Base-by-base conservation (phyloP, 129 eudicot genomes). In the Oenanthe sinensis region DNA sequence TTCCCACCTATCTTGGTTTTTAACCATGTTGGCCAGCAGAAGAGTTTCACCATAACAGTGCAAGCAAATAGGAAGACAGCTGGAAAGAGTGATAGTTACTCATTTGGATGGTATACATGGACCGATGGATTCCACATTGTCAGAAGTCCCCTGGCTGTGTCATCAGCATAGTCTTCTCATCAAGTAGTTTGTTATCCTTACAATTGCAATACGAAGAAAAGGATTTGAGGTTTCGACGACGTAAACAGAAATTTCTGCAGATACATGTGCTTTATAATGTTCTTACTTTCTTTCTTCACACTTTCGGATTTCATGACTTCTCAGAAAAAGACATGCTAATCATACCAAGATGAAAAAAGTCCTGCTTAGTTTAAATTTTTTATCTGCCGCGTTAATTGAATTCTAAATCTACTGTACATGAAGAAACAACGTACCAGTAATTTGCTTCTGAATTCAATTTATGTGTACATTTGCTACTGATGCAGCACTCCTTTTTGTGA, bases 71-170 rank as follows among this genome's bases (percentile, higher is more conserved):
- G 60, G 0, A 78, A 69, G 37, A 36, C 4, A 36, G 77, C 15
- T 60, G 78, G 54, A 43, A 80, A 77, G 30, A 81, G 71, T 81
- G 78, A 75, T 26, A 76, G 45, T 15, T 88, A 88, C 76, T 78
- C 80, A 1, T 95, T 95, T 3, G 98, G 98, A 81, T 92, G 94
- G 97, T 86, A 79, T 28, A 86, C 85, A 14, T 95, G 98, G 98
- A 85, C 75, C 9, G 97, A 95, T 71, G 84, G 86, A 26, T 33
- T 87, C 55, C 97, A 95, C 77, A 84, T 8, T 74, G 98, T 95
- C 74, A 83, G 94, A 17, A 90, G 96, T 81, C 98, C 97, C 46
- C 84, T 94, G 24, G 96, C 91, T 40, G 92, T 88, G 43, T 83
- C 92, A 63, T 68, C 82, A 47, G 82, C 87, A 8, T 92, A 92